These are phyloP conservation scores for Termitomyces sp. DNA, from an alignment of 768 basidiomycete species.

Conservation along the genomic window DNA sequence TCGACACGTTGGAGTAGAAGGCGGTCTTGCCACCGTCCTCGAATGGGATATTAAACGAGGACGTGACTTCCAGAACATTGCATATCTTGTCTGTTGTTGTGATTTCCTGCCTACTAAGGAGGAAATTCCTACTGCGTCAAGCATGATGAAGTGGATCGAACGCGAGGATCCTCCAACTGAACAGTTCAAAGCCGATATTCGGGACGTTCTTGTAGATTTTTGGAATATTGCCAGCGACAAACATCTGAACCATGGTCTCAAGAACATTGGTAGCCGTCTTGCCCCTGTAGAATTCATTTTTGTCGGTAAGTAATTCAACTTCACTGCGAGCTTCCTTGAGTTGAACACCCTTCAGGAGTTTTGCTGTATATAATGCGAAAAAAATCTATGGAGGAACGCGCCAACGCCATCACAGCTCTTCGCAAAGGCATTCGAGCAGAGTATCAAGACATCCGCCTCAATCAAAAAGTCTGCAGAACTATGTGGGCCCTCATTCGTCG, in stretches of 20 bases:
- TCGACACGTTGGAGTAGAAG: slow-evolving; percentile 53
- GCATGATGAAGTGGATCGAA: slow-evolving; percentile 52
- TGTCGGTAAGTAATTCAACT: slow-evolving; percentile 49
- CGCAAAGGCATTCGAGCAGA: slow-evolving; percentile 51
- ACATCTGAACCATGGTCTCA: slow-evolving; percentile 45
- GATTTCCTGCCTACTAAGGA: slow-evolving; percentile 47
- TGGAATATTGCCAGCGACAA: slow-evolving; percentile 46
- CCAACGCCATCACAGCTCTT: slow-evolving; percentile 53
- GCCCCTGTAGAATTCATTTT: slow-evolving; percentile 80
- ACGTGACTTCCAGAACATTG: slow-evolving; percentile 74
- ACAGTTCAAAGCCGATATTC: slow-evolving; percentile 52
- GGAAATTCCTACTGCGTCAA: slow-evolving; percentile 47
- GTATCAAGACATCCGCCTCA: slow-evolving; percentile 65
- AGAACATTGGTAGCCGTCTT: slow-evolving; percentile 52
- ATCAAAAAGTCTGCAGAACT: slow-evolving; percentile 47
- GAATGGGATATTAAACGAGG: slow-evolving; percentile 66
- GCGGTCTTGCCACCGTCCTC: slow-evolving; percentile 54
- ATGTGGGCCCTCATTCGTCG: slow-evolving; percentile 56
- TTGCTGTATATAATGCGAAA: slow-evolving; percentile 55
- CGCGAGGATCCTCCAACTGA: slow-evolving; percentile 38
- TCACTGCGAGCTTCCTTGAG: neutral
- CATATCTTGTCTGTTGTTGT: slow-evolving; percentile 67
- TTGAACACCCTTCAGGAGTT: slow-evolving; percentile 44
- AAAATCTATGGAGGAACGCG: slow-evolving; percentile 41
- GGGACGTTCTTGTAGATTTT: slow-evolving; percentile 49